phyloP scores from a whole-genome alignment of 1,139 yeast genomes.

The Magnusiomyces sp. region DNA sequence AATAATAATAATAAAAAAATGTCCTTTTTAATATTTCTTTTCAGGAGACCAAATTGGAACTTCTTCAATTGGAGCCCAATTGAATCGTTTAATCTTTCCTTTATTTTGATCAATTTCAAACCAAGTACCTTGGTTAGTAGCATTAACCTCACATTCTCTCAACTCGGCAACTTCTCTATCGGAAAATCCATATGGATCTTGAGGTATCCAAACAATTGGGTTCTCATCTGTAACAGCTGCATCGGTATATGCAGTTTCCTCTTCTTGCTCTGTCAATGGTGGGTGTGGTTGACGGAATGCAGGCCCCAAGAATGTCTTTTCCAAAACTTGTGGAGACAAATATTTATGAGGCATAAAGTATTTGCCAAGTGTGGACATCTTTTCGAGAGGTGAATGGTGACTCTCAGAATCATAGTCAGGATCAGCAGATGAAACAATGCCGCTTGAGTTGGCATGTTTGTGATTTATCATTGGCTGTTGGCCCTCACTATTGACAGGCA shows the following conservation, averaged over 20 bases:
- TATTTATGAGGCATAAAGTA: conserved; percentile 54
- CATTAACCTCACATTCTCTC: conserved; percentile 36
- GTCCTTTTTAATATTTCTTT: conserved; percentile 15
- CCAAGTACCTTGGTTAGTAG: conserved; percentile 59
- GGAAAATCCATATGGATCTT: conserved; percentile 77
- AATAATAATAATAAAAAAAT: not conserved
- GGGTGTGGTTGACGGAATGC: conserved; percentile 35
- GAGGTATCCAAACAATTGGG: conserved; percentile 82
- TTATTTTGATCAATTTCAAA: conserved; percentile 40
- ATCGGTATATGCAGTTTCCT: conserved; percentile 54
- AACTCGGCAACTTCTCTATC: conserved; percentile 44
- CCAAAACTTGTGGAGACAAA: conserved; percentile 28
- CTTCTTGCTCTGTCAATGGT: conserved; percentile 30
- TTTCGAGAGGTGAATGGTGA: conserved; percentile 8
- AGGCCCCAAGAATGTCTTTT: conserved; percentile 32
- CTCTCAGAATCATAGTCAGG: no score
- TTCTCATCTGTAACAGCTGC: conserved; percentile 62
- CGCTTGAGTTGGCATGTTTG: conserved; percentile 3
- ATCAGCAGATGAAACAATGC: not conserved
- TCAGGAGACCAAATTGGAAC: conserved; percentile 24
- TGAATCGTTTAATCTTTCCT: conserved; percentile 22
- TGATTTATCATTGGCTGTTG: no score
- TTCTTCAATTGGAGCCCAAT: conserved; percentile 17
- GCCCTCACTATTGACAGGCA: not conserved
- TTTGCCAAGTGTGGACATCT: conserved; percentile 16